Conservation (phyloP, 495 filamentous ascomycete genomes). For the Tuber melanosporum region DNA sequence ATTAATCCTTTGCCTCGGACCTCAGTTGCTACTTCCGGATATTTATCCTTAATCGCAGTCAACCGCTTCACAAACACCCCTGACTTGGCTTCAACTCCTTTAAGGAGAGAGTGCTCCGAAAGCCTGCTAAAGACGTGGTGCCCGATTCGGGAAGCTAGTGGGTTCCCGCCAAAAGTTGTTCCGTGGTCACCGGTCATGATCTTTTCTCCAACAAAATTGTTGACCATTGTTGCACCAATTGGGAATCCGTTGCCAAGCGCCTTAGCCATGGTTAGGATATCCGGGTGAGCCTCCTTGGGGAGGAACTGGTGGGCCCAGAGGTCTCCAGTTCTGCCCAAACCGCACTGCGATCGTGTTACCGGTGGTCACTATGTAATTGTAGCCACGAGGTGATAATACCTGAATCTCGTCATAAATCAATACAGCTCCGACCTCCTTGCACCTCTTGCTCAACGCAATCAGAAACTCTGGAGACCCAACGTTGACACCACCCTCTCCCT, state of each 20-base stretch:
- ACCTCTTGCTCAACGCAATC: conserved; percentile 65
- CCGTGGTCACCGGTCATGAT: conserved; percentile 92
- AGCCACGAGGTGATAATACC: conserved; percentile 9
- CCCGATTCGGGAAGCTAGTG: conserved; percentile 74
- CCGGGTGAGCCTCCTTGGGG: conserved; percentile 75
- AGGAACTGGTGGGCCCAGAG: conserved; percentile 80
- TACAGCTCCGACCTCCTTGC: conserved; percentile 78
- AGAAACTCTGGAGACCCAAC: conserved; percentile 78
- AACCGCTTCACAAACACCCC: conserved; percentile 61
- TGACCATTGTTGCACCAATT: conserved; percentile 85
- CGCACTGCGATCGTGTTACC: conserved; percentile 59
- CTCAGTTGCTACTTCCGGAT: conserved; percentile 66
- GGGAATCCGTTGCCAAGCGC: conserved; percentile 94
- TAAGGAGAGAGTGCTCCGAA: conserved; percentile 57
- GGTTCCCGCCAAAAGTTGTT: conserved; percentile 95
- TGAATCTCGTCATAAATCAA: conserved; percentile 89
- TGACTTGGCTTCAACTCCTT: conserved; percentile 58
- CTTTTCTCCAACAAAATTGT: conserved; percentile 64
- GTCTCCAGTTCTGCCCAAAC: conserved; percentile 73
- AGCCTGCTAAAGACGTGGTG: conserved; percentile 75
- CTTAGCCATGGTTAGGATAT: conserved; percentile 90
- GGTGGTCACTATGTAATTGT: neutral
- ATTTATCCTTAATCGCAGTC: conserved; percentile 55
- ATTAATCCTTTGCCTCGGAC: conserved; percentile 78
- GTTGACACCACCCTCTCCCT: conserved; percentile 91